phyloP scores from a whole-genome alignment of 129 eudicot genomes.

The Gnaphalium uliginosum region DNA sequence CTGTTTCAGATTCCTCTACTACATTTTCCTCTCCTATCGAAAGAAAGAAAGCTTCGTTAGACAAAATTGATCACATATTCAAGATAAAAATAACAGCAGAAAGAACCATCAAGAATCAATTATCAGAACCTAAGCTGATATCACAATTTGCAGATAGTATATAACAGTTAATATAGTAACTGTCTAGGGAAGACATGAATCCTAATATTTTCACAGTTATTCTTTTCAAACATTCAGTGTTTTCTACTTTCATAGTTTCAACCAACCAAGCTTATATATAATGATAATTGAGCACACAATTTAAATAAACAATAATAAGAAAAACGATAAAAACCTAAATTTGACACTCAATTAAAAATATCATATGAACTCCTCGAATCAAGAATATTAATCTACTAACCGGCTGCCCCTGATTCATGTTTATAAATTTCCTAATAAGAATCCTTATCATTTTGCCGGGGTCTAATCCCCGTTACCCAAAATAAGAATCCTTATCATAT shows the following conservation, averaged over 20 bases:
- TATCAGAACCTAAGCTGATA: not conserved
- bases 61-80: not conserved
- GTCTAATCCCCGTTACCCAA: no score
- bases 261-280: not conserved
- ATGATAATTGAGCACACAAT: not conserved
- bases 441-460: no score
- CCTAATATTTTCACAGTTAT: not conserved
- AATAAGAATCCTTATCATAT: no score
- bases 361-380: not conserved
- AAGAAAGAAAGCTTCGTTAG: slow-evolving; percentile 8
- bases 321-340: not conserved
- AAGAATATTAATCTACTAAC: not conserved
- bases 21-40: slow-evolving; percentile 27
- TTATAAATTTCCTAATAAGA: no score
- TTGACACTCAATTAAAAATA: not conserved
- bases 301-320: not conserved
- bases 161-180: not conserved
- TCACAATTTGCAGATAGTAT: not conserved
- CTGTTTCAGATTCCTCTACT: slow-evolving; percentile 86
- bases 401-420: not conserved
- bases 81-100: not conserved
- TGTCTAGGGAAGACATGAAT: not conserved
- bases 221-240: not conserved
- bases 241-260: not conserved
- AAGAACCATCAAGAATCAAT: not conserved